Evolutionary conservation across 2,329 filamentous ascomycete species (phyloP).

Genomic region (Microsporum canis): DNA sequence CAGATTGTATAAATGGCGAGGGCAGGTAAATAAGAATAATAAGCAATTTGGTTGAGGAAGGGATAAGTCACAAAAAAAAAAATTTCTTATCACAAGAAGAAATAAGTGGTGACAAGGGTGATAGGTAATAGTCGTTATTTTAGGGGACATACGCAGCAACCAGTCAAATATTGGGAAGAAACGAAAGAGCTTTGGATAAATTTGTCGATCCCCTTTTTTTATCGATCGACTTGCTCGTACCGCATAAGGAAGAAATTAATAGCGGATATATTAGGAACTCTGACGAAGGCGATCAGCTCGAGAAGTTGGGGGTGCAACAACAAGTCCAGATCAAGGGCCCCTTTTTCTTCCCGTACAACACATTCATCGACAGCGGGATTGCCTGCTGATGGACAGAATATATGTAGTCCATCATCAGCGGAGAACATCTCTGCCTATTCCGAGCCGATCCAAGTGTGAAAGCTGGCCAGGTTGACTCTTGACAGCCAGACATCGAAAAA

Average conservation of each 20-base stretch:
- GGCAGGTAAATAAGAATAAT: slow-evolving; percentile 6
- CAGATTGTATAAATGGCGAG: slow-evolving; percentile 5
- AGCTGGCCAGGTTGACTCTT: neutral
- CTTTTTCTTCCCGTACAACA: neutral
- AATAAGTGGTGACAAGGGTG: slow-evolving; percentile 2
- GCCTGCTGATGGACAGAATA: neutral
- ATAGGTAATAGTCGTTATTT: slow-evolving; percentile 3
- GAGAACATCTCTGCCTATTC: neutral
- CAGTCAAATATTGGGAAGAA: slow-evolving; percentile 1
- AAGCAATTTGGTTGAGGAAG: slow-evolving; percentile 7
- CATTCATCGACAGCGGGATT: neutral
- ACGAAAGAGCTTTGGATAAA: slow-evolving; percentile 2
- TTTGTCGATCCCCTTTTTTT: slow-evolving; percentile 2
- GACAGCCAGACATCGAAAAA: slow-evolving; percentile 1
- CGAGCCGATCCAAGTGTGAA: neutral
- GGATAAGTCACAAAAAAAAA: slow-evolving; percentile 8
- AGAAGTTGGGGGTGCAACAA: neutral
- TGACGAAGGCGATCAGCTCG: slow-evolving; percentile 1
- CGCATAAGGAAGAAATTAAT: neutral
- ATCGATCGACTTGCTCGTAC: slow-evolving; percentile 4
- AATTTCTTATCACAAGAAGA: slow-evolving; percentile 1
- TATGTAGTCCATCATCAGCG: neutral
- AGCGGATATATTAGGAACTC: slow-evolving; percentile 3
- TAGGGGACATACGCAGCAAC: neutral
- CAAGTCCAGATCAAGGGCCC: neutral